Evolutionary conservation across 768 basidiomycete genomes (phyloP).

Genomic region (Tulasnella sp.): DNA sequence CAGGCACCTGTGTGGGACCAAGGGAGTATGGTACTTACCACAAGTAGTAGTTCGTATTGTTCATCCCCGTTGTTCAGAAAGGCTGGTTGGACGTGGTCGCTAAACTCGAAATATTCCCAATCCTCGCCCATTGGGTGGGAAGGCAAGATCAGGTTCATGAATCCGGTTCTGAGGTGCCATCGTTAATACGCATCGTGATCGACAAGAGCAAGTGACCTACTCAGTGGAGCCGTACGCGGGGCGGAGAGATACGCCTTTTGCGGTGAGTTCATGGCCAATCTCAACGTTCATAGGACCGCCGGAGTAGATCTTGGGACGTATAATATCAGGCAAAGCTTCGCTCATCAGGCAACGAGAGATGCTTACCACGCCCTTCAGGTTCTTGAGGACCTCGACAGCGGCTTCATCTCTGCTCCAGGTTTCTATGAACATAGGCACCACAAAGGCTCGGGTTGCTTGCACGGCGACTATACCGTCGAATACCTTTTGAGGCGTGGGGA

Average conservation of each 20-base stretch:
- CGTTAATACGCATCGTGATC: background rate
- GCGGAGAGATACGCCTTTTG: conserved; percentile 15
- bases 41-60: conserved; percentile 23
- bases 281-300: conserved; percentile 17
- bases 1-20: too few relatives aligned
- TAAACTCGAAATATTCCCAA: background rate
- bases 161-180: background rate
- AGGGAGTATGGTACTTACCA: background rate
- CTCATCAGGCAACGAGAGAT: background rate
- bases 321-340: background rate
- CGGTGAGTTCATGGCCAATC: conserved; percentile 12
- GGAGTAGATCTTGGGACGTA: conserved; percentile 14
- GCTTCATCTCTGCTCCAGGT: conserved; percentile 14
- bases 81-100: background rate
- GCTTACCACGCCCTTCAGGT: conserved; percentile 17
- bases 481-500: conserved; percentile 17
- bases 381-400: conserved; percentile 9
- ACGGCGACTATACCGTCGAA: conserved; percentile 4
- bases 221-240: conserved; percentile 14
- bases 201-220: background rate
- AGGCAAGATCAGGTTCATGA: background rate
- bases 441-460: conserved; percentile 4
- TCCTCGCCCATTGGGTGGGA: background rate
- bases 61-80: conserved; percentile 12
- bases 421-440: conserved; percentile 20